Evolutionary conservation across 2,329 filamentous ascomycete species (phyloP).

Genomic region (Corynespora cassiicola): DNA sequence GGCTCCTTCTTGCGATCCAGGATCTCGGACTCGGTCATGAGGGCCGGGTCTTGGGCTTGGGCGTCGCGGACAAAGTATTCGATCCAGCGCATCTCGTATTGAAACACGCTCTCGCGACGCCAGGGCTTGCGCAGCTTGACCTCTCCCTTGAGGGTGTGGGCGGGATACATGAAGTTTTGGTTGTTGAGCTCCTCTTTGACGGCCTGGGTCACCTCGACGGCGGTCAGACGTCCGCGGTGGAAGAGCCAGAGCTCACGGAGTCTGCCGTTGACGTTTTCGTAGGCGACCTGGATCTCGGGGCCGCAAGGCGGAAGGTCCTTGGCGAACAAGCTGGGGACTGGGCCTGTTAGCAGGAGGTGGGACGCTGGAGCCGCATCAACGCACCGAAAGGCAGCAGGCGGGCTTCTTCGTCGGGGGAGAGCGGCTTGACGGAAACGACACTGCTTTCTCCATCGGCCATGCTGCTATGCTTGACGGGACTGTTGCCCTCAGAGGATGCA

Average conservation of each 20-base stretch:
- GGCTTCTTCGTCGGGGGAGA: slow-evolving; percentile 6
- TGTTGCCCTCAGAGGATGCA: slow-evolving; percentile 1
- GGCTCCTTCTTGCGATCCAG: slow-evolving; percentile 13
- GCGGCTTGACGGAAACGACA: slow-evolving; percentile 5
- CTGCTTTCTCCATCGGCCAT: slow-evolving; percentile 4
- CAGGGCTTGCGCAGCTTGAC: slow-evolving; percentile 23
- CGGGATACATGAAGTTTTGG: slow-evolving; percentile 12
- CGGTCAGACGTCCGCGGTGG: slow-evolving; percentile 8
- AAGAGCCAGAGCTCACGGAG: slow-evolving; percentile 28
- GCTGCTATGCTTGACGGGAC: slow-evolving; percentile 9
- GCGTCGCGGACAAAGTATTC: slow-evolving; percentile 33
- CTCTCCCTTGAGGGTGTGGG: not conserved
- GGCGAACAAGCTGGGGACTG: slow-evolving; percentile 33
- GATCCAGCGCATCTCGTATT: slow-evolving; percentile 29
- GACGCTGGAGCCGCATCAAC: slow-evolving; percentile 4
- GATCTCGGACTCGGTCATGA: slow-evolving; percentile 21
- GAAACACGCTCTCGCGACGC: slow-evolving; percentile 27
- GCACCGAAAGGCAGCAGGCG: slow-evolving; percentile 20
- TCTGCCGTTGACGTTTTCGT: slow-evolving; percentile 23
- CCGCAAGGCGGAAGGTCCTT: slow-evolving; percentile 31
- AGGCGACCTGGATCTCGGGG: slow-evolving; percentile 27
- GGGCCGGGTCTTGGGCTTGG: slow-evolving; percentile 3
- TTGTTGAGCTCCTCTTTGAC: slow-evolving; percentile 12
- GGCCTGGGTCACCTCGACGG: slow-evolving; percentile 14
- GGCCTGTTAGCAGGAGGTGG: slow-evolving; percentile 1